Evolutionary conservation across 2,329 filamentous ascomycete genomes (phyloP), one percentile per base, ranked within the genome.

Genomic region (Plectosphaerella cucumerina): DNA sequence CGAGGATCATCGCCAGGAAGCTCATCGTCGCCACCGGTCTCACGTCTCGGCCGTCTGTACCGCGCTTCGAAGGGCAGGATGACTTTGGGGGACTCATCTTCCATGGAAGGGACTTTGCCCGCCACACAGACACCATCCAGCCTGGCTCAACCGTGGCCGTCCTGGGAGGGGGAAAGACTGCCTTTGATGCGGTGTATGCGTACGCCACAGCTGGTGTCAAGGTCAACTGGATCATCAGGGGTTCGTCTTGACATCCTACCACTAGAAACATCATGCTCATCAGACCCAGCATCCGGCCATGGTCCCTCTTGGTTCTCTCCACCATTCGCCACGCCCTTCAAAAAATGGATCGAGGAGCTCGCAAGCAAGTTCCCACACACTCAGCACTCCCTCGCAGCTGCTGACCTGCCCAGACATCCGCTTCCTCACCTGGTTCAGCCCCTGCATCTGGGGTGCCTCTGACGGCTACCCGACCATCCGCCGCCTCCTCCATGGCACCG

Each of bases 391-490:
- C 31, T 5, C 17, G 9, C 37, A 11, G 4, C 34, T 45, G 8
- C 31, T 44, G 20, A 42, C 11, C 18, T 15, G 1, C 9, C n/a
- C 48, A 73, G 72, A 76, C 31, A 86, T 81, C 0, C 82, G 88
- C 0, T 75, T 87, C 56, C 68, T 91, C 49, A 87, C 82, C 2
- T 90, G 85, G 83, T 83, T 92, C 65, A 85, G 81, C 48, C 88
- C 89, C 0, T 91, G 87, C 61, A 77, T 87, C 14, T 92, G 86
- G 84, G 85, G 84, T 5, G 71, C 75, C 2, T 78, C 75, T 2
- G 84, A 84, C 59, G 85, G 84, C 1, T 86, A 78, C 56, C 69
- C 74, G 12, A 69, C 68, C 11, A 70, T 81, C 2, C 74, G 82
- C 4, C 61, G 65, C 10, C 81, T 86, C 53, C 70, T 84, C 44